These are phyloP conservation scores for Apiospora marii DNA, from an alignment of 2,329 filamentous ascomycete species.

Conservation along the genomic window DNA sequence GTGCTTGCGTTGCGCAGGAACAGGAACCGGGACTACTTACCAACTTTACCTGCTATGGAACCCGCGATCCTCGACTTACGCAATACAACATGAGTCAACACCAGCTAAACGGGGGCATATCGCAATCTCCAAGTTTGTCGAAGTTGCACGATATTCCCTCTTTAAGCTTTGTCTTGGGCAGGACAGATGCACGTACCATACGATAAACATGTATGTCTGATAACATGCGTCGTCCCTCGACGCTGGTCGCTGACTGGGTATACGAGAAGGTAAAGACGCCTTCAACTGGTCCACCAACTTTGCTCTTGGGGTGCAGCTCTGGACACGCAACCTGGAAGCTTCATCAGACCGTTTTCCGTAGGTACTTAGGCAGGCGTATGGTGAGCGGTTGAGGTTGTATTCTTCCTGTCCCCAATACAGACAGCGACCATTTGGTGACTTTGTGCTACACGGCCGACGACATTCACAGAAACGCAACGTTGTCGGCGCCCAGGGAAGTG, in stretches of 20 bases:
- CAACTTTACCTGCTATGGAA: neutral
- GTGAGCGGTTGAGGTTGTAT: neutral
- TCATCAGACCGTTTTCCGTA: neutral
- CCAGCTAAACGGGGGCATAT: neutral
- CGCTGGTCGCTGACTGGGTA: neutral
- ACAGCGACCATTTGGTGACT: neutral
- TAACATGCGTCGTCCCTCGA: neutral
- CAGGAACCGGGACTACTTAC: neutral
- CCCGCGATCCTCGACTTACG: conserved; percentile 8
- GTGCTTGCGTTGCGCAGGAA: conserved; percentile 10
- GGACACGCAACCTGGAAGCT: neutral
- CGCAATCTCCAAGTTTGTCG: conserved; percentile 1
- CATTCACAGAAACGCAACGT: neutral
- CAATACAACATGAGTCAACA: conserved; percentile 17
- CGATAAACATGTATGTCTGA: conserved; percentile 15
- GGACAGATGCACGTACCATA: neutral
- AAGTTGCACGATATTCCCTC: neutral
- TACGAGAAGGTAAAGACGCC: conserved; percentile 15
- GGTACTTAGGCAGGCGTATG: neutral
- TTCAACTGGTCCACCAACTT: neutral
- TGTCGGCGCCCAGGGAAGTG: neutral
- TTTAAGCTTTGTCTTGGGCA: neutral
- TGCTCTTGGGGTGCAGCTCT: neutral
- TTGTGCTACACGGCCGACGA: neutral
- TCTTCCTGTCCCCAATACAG: neutral